Evolutionary conservation across 129 eudicot species (phyloP).

Genomic region (Mikania micrantha): DNA sequence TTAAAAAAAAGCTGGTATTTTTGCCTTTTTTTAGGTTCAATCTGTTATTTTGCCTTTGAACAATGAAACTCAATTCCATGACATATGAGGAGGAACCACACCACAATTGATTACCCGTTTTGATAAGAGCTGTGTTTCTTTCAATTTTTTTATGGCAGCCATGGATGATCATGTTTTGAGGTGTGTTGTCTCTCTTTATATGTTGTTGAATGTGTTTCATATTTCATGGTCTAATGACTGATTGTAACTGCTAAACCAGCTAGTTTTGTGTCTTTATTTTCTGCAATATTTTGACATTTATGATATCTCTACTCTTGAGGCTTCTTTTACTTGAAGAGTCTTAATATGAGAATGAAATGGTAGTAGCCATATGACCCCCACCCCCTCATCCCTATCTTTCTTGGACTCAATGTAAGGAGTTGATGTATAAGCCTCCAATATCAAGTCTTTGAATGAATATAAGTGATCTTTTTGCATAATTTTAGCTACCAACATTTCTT

Average conservation of each 20-base stretch:
- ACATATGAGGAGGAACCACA: conserved; percentile 28
- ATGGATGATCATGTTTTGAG: conserved; percentile 51
- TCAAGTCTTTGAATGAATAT: conserved; percentile 42
- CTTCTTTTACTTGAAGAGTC: conserved; percentile 30
- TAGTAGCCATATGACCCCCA: conserved; percentile 16
- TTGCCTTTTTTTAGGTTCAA: conserved; percentile 25
- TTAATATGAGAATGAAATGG: conserved; percentile 41
- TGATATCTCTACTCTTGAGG: conserved; percentile 34
- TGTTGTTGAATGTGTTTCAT: conserved; percentile 40
- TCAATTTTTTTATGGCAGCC: conserved; percentile 64
- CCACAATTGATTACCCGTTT: conserved; percentile 55
- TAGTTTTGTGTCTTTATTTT: conserved; percentile 42
- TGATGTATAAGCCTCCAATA: conserved; percentile 58
- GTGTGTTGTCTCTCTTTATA: conserved; percentile 25
- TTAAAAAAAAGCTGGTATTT: conserved; percentile 26
- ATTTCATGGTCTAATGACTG: conserved; percentile 50
- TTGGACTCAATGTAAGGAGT: conserved; percentile 43
- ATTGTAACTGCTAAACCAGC: conserved; percentile 36
- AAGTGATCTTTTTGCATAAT: conserved; percentile 27
- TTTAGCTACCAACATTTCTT: not conserved
- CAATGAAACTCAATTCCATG: conserved; percentile 36
- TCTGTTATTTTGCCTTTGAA: conserved; percentile 52
- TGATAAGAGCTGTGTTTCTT: conserved; percentile 73
- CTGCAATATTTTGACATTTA: conserved; percentile 37
- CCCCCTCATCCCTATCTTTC: conserved; percentile 12